Base-by-base conservation (phyloP, 2,329 filamentous ascomycete genomes). In the Fusarium piperis region DNA sequence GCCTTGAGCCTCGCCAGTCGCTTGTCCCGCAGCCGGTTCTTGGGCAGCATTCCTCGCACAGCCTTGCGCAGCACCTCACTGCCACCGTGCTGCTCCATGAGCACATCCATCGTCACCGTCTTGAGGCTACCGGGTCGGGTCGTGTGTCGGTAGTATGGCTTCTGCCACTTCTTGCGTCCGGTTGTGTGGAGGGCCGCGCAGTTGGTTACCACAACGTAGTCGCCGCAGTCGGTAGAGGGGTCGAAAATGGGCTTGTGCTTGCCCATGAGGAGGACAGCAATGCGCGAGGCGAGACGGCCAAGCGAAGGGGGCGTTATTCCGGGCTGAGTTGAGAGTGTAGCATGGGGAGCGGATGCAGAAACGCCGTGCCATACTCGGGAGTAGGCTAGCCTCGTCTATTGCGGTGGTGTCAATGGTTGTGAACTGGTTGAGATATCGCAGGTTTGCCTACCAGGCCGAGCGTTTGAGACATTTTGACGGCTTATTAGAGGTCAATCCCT, bases 171-270 rank as follows among this genome's bases (percentile, higher is more conserved):
- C 86, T 99, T 99, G 81, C 93, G 93, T 74, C 96, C 96, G 9
- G 96, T 98, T 1, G 91, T 92, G 84, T 95, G 91, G 56, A 99
- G 87, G 53, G 95, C 91, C 41, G 92, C 89, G 86, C 96, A 98
- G 81, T 94, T 92, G 38, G 94, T 94, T 58, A 96, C 95, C 1
- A 99, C 95, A 13, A 99, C 95, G 83, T 99, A 99, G 89, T 99
- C 96, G 76, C 96, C 96, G 87, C 96, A 98, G 87, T 99, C 96
- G 68, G 95, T 98, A 23, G 94, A 97, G 2, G 96, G 96, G 84
- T 98, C 94, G 85, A 91, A 99, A 82, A 96, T 97, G 23, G 96
- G 96, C 85, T 99, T 99, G 88, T 99, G 93, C 87, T 99, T 99
- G 84, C 96, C 96, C 95, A 98, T 98, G 59, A 98, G 90, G 67